Base-by-base conservation (phyloP, 1,284 basidiomycete species). In the Puccinia coronata region DNA sequence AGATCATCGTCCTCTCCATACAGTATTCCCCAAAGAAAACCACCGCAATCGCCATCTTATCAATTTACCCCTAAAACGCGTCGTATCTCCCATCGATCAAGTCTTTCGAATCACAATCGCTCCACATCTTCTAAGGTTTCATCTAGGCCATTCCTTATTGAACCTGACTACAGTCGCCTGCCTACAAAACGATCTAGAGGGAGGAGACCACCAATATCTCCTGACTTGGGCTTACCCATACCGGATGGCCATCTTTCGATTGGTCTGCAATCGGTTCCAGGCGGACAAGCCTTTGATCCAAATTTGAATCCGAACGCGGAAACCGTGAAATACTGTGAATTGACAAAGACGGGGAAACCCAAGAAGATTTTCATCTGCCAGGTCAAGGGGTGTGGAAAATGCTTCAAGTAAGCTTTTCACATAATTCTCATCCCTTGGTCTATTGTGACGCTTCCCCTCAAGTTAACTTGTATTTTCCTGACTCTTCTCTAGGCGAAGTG, bases 401-500 rank as follows among this genome's bases (percentile, higher is more conserved):
- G 78, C 53, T 80, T 80, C 57, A 80, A 80, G 76, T 79, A 70
- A 57, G 75, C 31, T 43, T 28, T 55, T 16, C 25, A 31, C 23
- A 14, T 9, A 39, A 12, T 39, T 23, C 25, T 63, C n/a, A 28
- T 51, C 25, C 25, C 5, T 36, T n/a, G 47, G 16, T 23, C 23
- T 53, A 25, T 57, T 28, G 59, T 36, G 4, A 12, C 36, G 20
- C 28, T 67, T 39, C 11, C 31, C n/a, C n/a, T n/a, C n/a, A n/a
- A n/a, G n/a, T n/a, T n/a, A n/a, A n/a, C n/a, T n/a, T n/a, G n/a
- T n/a, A n/a, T n/a, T n/a, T n/a, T n/a, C n/a, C n/a, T n/a, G n/a
- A n/a, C n/a, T n/a, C 39, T 53, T 39, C 36, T 43, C 18, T 59
- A 79, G 76, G 41, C 51, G 92, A 39, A 91, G 91, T 28, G 92